Evolutionary conservation across 768 basidiomycete species (phyloP), one percentile per base, ranked within the genome.

Genomic region (Cubamyces lactineus): DNA sequence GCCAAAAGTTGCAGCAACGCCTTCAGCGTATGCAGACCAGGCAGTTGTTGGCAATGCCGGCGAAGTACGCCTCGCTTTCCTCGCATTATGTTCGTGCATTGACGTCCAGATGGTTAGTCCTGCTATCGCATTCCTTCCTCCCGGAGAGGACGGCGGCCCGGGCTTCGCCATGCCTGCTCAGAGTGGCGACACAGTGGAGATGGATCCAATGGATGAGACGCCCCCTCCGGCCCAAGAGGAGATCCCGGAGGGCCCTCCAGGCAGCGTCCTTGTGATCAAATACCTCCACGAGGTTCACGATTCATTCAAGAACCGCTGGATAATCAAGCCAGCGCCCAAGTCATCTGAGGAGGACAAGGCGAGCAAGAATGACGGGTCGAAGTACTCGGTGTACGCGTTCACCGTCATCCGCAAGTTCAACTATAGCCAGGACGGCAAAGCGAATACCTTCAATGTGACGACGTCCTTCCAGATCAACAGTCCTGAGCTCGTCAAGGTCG

Each of bases 401-500:
- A 68, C 69, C 12, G 64, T 73, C 51, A 69, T 71, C 28, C 66
- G 70, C 15, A 64, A 62, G 43, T 70, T 70, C 62, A 68, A 66
- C 26, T 70, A 69, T 17, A 59, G 58, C 19, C 57, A 58, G n/a
- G 43, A 59, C n/a, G 58, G 56, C n/a, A 56, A 50, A 28, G 48
- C 55, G 23, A 57, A 64, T 41, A 64, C 61, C 23, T 69, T 63
- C 60, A 71, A 65, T n/a, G 67, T 73, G 34, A 67, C 66, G 7
- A 71, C 69, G 11, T 16, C 62, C 8, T 49, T 86, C 24, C 77
- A 86, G 57, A 73, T 88, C 71, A 86, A 86, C 73, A 86, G 84
- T 66, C 77, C 76, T 26, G 83, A 83, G 65, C 78, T 88, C 58
- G 71, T 83, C 23, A 80, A 83, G 64, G 82, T 82, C 1, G 85